Base-by-base conservation (phyloP, 805 yeast genomes). In the Kuraishia piskuri region DNA sequence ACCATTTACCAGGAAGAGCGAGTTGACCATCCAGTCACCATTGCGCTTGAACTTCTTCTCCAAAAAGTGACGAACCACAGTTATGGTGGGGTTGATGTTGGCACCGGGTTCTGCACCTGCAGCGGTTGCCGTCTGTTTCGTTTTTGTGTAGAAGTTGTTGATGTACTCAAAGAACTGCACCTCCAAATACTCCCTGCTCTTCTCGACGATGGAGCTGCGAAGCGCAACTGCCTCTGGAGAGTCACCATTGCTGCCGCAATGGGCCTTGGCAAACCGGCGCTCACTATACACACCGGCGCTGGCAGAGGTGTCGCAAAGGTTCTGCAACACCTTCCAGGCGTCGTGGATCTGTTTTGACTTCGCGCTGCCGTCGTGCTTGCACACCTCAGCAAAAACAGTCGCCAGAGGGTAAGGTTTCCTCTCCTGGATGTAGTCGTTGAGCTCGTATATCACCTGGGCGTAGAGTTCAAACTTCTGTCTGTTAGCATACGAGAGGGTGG, bases 131-230 rank as follows among this genome's bases (percentile, higher is more conserved):
- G 40, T 3, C 40, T 31, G 40, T 10, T 10, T 31, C 61, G 69
- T 19, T 71, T 78, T 76, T 56, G 76, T 64, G 68, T 82, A 82
- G 58, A 88, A 69, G 48, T 78, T 80, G 60, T 88, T 89, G 56
- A 90, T 80, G 65, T 84, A 82, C 48, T 80, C 84, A 61, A 80
- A 79, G 68, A 90, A 92, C 67, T 92, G 97, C 9, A 68, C 65
- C 64, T 94, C 95, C 57, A 92, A 73, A 60, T 79, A 84, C 12
- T 66, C 59, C 59, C 78, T 80, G 17, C 94, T 78, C 55, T 79
- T 83, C 14, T 65, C 59, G 2, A 82, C 78, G 45, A 86, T 76
- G 54, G 70, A 67, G 50, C 72, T 72, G 51, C 79, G 70, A 49
- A 78, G 62, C 7, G 61, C 58, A 47, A 66, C 61, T 0, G 71